A percentile compares a stretch with the other conserved stretches of the same genome.
Conservation (phyloP, 2,329 filamentous ascomycete genomes). For the Talaromyces sp. region DNA sequence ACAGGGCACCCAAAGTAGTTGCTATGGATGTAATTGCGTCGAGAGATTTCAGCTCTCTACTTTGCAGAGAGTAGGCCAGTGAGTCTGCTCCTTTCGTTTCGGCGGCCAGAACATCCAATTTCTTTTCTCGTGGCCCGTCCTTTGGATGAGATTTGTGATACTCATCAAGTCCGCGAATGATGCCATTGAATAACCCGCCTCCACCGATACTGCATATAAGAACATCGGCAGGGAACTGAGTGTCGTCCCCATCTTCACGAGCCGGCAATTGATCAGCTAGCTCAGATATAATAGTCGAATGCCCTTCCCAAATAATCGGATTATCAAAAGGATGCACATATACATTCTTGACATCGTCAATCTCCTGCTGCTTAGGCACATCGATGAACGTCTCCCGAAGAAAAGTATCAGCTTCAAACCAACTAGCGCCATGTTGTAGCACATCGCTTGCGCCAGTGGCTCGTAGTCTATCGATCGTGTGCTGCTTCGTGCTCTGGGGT, state of each 20-base stretch:
- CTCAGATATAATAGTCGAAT: slow-evolving; percentile 37
- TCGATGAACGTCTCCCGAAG: slow-evolving; percentile 53
- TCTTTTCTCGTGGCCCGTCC: slow-evolving; percentile 15
- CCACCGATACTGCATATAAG: slow-evolving; percentile 78
- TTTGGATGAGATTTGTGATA: neutral
- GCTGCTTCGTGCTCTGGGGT: slow-evolving; percentile 59
- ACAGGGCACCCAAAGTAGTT: slow-evolving; percentile 65
- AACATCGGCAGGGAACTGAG: slow-evolving; percentile 56
- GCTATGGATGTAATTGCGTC: slow-evolving; percentile 70
- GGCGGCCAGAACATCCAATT: slow-evolving; percentile 59
- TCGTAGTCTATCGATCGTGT: slow-evolving; percentile 68
- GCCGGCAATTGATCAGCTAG: slow-evolving; percentile 36
- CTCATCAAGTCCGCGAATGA: slow-evolving; percentile 61
- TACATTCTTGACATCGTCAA: slow-evolving; percentile 26
- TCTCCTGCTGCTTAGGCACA: slow-evolving; percentile 17
- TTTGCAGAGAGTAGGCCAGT: slow-evolving; percentile 59
- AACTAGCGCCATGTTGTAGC: slow-evolving; percentile 64
- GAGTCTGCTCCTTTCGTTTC: slow-evolving; percentile 73
- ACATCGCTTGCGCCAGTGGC: slow-evolving; percentile 64
- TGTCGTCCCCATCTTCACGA: slow-evolving; percentile 14
- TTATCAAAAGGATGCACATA: slow-evolving; percentile 43
- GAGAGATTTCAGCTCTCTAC: slow-evolving; percentile 57
- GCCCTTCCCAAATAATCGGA: slow-evolving; percentile 38
- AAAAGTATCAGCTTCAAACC: slow-evolving; percentile 67
- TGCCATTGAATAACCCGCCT: slow-evolving; percentile 72